Evolutionary conservation across 164 flowering plant genomes (phyloP).

Genomic region (Warburgia ugandensis): DNA sequence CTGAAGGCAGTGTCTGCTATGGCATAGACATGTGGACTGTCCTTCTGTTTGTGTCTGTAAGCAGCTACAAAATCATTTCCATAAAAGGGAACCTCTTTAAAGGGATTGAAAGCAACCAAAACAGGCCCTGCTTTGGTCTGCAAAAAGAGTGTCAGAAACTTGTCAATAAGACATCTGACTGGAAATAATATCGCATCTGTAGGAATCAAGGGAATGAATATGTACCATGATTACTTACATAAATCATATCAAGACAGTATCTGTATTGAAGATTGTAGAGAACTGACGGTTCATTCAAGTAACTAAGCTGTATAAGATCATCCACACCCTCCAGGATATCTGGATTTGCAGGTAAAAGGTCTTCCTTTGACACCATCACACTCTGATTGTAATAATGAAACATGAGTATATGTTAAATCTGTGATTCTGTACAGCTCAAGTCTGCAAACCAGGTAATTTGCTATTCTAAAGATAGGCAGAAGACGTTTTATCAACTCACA

Average conservation of each 20-base stretch:
- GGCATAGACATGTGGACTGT: constrained; percentile 78
- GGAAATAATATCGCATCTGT: no score
- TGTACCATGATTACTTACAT: constrained; percentile 39
- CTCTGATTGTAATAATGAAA: constrained; percentile 31
- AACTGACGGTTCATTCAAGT: constrained; percentile 95
- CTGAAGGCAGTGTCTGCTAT: constrained; percentile 60
- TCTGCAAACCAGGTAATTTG: no score
- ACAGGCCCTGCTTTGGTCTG: constrained; percentile 97
- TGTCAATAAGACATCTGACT: no score
- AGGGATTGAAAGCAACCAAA: constrained; percentile 89
- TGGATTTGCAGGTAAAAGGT: constrained; percentile 85
- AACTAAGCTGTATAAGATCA: constrained; percentile 86
- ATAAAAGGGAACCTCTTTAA: constrained; percentile 53
- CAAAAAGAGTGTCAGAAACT: constrained; percentile 13
- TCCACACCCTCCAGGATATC: constrained; percentile 72
- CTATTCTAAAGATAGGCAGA: no score
- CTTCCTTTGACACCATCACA: constrained; percentile 40
- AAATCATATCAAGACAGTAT: constrained; percentile 54
- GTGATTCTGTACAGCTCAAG: no score
- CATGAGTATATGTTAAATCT: not conserved
- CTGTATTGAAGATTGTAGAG: constrained; percentile 72
- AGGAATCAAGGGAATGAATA: no score
- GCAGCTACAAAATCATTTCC: constrained; percentile 50
- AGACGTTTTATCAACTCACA: constrained; percentile 51
- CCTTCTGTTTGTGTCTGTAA: constrained; percentile 43